phyloP scores from a whole-genome alignment of 805 yeast genomes.

The Cyberlindnera maritima region DNA sequence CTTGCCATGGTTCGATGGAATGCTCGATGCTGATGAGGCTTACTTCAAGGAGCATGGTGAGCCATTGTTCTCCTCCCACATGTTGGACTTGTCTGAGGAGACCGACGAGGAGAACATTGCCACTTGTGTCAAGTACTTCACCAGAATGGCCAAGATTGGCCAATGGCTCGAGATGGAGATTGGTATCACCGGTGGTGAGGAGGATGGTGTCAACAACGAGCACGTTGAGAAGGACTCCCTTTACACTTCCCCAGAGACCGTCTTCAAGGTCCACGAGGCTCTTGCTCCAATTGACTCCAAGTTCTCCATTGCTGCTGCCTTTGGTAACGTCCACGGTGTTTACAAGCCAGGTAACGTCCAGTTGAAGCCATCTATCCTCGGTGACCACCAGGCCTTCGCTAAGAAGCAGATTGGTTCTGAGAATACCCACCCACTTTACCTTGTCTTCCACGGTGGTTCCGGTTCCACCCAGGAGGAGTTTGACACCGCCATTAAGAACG shows the following conservation, averaged over 20 bases:
- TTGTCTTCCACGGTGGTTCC: slow-evolving; percentile 99
- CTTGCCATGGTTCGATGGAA: slow-evolving; percentile 98
- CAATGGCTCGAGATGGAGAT: slow-evolving; percentile 99
- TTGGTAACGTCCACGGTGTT: slow-evolving; percentile 99
- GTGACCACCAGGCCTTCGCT: slow-evolving; percentile 93
- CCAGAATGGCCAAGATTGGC: slow-evolving; percentile 87
- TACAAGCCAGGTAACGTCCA: slow-evolving; percentile 99
- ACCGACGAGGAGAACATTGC: slow-evolving; percentile 92
- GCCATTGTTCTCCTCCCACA: slow-evolving; percentile 98
- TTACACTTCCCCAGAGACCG: slow-evolving; percentile 95
- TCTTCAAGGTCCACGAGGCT: slow-evolving; percentile 87
- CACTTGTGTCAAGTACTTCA: slow-evolving; percentile 91
- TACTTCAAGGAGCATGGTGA: slow-evolving; percentile 83
- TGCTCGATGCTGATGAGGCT: slow-evolving; percentile 95
- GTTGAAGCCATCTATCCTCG: slow-evolving; percentile 88
- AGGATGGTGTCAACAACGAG: slow-evolving; percentile 99
- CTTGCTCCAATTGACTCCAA: slow-evolving; percentile 88
- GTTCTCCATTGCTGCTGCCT: slow-evolving; percentile 99
- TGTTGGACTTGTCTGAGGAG: slow-evolving; percentile 98
- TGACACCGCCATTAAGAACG: slow-evolving; percentile 84
- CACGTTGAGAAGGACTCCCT: slow-evolving; percentile 80
- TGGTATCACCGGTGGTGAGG: slow-evolving; percentile 99
- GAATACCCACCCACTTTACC: slow-evolving; percentile 73
- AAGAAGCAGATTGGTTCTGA: slow-evolving; percentile 56
- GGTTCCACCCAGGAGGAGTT: slow-evolving; percentile 94